These are phyloP conservation scores for Pseudocohnilembus persalinus DNA, from an alignment of 169 alveolate species.

Conservation along the genomic window DNA sequence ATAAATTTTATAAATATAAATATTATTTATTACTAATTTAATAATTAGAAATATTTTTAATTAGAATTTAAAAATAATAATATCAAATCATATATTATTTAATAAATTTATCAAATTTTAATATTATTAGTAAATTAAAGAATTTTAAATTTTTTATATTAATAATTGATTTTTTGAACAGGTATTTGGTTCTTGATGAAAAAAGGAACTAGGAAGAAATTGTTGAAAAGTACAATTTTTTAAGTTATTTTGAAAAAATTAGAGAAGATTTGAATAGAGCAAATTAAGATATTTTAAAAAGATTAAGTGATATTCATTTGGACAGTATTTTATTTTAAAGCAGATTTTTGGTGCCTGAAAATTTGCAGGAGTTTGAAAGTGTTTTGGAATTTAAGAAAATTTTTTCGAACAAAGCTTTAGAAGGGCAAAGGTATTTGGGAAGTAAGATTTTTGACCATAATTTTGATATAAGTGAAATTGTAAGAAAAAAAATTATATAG, in stretches of 20 bases:
- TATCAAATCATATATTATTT: too few relatives aligned
- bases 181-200: too few relatives aligned
- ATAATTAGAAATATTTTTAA: neutral
- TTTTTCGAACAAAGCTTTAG: conserved; percentile 26
- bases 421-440: conserved; percentile 51
- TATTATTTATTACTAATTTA: neutral
- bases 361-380: conserved; percentile 15
- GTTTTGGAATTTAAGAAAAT: conserved; percentile 24
- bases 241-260: conserved; percentile 35
- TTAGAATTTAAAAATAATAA: too few relatives aligned
- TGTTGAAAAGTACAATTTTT: too few relatives aligned
- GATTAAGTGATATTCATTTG: conserved; percentile 30
- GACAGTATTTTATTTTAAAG: conserved; percentile 33
- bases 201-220: too few relatives aligned
- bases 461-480: conserved; percentile 47
- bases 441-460: conserved; percentile 55
- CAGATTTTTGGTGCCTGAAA: conserved; percentile 26
- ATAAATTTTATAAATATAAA: conserved; percentile 1
- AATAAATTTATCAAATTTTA: too few relatives aligned
- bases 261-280: conserved; percentile 35
- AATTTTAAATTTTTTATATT: too few relatives aligned
- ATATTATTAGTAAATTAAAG: too few relatives aligned
- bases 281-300: conserved; percentile 33
- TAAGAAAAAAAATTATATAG: conserved; percentile 40
- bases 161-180: too few relatives aligned